phyloP scores from a whole-genome alignment of 1,139 yeast species.

The Lodderomyces theae region DNA sequence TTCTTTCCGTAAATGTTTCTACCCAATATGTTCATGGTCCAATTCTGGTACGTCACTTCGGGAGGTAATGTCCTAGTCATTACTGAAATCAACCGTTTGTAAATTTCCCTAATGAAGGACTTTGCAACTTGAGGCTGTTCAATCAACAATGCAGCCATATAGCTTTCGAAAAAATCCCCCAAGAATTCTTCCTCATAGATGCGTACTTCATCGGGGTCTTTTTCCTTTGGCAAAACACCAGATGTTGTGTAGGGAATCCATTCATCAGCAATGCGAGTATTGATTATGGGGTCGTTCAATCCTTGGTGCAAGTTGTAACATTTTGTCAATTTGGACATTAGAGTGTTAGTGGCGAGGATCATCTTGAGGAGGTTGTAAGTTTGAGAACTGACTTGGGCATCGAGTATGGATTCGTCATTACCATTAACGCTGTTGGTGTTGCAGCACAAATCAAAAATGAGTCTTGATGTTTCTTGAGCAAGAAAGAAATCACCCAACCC shows the following conservation, averaged over 20 bases:
- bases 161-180: slow-evolving; percentile 45
- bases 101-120: slow-evolving; percentile 33
- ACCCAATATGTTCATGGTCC: slow-evolving; percentile 18
- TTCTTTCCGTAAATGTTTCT: slow-evolving; percentile 14
- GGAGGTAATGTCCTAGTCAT: slow-evolving; percentile 18
- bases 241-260: slow-evolving; percentile 25
- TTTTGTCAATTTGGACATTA: slow-evolving; percentile 36
- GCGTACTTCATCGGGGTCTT: slow-evolving; percentile 22
- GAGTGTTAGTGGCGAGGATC: slow-evolving; percentile 41
- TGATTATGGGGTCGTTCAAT: slow-evolving; percentile 30
- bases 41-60: slow-evolving; percentile 16
- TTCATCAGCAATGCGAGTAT: slow-evolving; percentile 16
- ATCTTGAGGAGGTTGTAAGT: slow-evolving; percentile 34
- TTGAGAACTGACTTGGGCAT: slow-evolving; percentile 12
- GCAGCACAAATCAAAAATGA: slow-evolving; percentile 28
- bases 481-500: slow-evolving; percentile 46
- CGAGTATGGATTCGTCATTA: neutral
- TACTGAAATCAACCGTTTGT: slow-evolving; percentile 26
- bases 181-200: slow-evolving; percentile 43
- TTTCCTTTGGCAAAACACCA: slow-evolving; percentile 17
- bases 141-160: slow-evolving; percentile 42
- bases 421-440: neutral
- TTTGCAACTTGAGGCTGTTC: slow-evolving; percentile 41
- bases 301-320: slow-evolving; percentile 39
- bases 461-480: slow-evolving; percentile 38